Evolutionary conservation across 176 grass and related monocot genomes (phyloP), one percentile per base, ranked within the genome.

Genomic region (Coix lacrymajobi): DNA sequence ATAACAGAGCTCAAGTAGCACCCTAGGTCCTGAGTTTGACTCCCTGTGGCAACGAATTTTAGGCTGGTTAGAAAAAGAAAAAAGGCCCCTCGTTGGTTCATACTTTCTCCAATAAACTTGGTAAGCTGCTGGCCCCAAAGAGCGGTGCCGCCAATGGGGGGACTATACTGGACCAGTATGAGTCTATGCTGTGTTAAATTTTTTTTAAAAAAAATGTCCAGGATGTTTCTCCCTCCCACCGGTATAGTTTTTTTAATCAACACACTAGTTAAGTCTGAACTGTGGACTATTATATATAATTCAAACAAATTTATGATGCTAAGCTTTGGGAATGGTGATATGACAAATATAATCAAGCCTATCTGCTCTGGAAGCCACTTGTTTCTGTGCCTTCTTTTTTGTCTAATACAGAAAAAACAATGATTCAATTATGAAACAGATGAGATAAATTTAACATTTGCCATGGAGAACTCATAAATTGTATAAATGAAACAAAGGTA

Each of bases 251-350:
- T 54, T 56, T 22, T 22, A 9, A n/a, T 70, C 13, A 71, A 54
- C 12, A 40, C 15, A 41, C 31, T 33, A 68, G 52, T n/a, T 29
- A 71, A 46, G 39, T 22, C 20, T 76, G 9, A 66, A 49, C 11
- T 51, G 24, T 60, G 25, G 34, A 84, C 61, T 46, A 25, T 28
- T 68, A 75, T 36, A 78, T 82, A 63, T n/a, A 73, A 69, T 45
- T 44, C 31, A 81, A 71, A 78, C 12, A 85, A 58, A 11, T 6
- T 6, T 33, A 77, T 33, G 8, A 43, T 32, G 11, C 45, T 7
- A 66, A 74, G 40, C 5, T 16, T 8, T 66, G 5, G 34, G 41
- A 60, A 82, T 16, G 33, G 39, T 15, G n/a, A 49, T 69, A 68
- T 33, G 8, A 22, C 56, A 40, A 33, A 52, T 52, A 29, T 30